These are phyloP conservation scores for Sporothrix luriei DNA, from an alignment of 2,329 filamentous ascomycete species.

Conservation along the genomic window DNA sequence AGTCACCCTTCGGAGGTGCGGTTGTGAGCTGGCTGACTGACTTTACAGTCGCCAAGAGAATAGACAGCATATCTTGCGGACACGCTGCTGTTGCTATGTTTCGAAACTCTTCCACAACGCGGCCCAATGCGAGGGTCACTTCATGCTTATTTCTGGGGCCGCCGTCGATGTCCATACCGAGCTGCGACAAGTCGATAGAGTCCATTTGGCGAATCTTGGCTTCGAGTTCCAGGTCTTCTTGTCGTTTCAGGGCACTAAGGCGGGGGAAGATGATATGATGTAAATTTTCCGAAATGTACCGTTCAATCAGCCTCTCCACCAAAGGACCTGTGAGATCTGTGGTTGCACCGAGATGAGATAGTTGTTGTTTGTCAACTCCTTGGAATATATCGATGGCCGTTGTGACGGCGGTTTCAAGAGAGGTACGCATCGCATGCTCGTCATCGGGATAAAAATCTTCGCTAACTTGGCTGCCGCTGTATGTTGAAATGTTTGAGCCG, in stretches of 20 bases:
- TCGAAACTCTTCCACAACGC: constrained; percentile 84
- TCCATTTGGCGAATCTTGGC: constrained; percentile 90
- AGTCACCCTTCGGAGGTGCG: constrained; percentile 31
- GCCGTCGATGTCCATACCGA: constrained; percentile 83
- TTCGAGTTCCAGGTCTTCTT: constrained; percentile 86
- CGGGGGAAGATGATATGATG: constrained; percentile 87
- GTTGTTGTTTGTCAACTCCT: constrained; percentile 89
- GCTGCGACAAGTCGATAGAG: constrained; percentile 89
- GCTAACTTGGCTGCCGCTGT: constrained; percentile 42
- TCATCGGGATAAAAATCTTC: constrained; percentile 79
- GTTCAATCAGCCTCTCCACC: constrained; percentile 91
- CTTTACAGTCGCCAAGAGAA: constrained; percentile 79
- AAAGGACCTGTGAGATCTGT: constrained; percentile 90
- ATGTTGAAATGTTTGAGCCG: constrained; percentile 22
- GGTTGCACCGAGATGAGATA: constrained; percentile 86
- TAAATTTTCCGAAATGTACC: constrained; percentile 90
- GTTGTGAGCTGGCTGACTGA: constrained; percentile 71
- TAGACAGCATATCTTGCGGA: constrained; percentile 86
- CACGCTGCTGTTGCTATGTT: constrained; percentile 77
- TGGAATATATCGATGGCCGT: constrained; percentile 95
- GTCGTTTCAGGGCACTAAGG: constrained; percentile 73
- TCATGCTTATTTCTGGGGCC: constrained; percentile 78
- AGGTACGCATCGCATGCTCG: constrained; percentile 84
- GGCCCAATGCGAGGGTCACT: constrained; percentile 72
- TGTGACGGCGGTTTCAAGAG: constrained; percentile 88